Evolutionary conservation across 495 filamentous ascomycete species (phyloP), one percentile per base, ranked within the genome.

Genomic region (Chaetomium fimeti): DNA sequence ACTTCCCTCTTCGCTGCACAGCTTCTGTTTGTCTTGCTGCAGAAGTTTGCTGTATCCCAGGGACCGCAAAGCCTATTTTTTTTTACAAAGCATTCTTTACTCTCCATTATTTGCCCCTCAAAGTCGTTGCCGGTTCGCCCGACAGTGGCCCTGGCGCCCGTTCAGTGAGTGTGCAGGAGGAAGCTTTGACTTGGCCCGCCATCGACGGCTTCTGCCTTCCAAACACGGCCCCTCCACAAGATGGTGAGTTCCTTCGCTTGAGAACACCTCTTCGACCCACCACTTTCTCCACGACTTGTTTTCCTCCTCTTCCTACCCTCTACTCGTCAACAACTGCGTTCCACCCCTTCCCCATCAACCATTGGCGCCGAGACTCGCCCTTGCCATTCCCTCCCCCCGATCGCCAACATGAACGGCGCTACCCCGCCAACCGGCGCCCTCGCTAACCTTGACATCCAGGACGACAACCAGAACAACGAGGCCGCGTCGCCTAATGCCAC

Each of bases 401-500:
- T 40, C 22, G n/a, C 2, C 20, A 60, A 43, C 36, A 70, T 67
- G 68, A 45, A 36, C 53, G 57, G 32, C 51, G 20, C 47, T 51
- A 42, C 70, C 56, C 72, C 67, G 63, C 72, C 69, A 66, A 38
- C 27, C 45, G 51, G 11, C 48, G 40, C 64, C 40, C 43, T 68
- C 64, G 69, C 73, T 77, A 66, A 76, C 67, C 52, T 71, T 59
- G 61, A 60, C 53, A 29, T 72, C 58, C 60, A 68, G 61, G 59
- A 71, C 60, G 67, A 82, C 75, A 74, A 67, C 60, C 76, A 78
- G 74, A 75, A 75, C 68, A 64, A 69, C 48, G 67, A 71, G 40
- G 63, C 72, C 5, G 69, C 66, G 40, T 74, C 73, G 38, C 79
- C 79, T 12, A 85, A 80, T 64, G 83, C 89, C 66, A 89, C 91